Evolutionary conservation across 2,329 filamentous ascomycete species (phyloP).

Genomic region (Pseudonectria foliicola): DNA sequence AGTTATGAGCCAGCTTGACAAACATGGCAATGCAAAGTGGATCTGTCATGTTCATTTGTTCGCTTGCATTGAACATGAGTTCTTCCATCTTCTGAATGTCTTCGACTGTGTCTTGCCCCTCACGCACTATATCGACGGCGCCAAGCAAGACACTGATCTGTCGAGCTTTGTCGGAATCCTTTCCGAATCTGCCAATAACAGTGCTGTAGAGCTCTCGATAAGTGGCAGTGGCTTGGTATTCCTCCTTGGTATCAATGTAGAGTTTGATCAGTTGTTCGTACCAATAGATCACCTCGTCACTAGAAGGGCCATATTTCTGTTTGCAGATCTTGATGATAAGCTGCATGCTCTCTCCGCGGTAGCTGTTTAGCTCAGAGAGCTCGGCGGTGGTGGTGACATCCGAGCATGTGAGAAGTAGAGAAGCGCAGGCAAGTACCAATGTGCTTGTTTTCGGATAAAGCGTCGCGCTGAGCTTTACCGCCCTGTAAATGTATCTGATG

Average conservation of each 20-base stretch:
- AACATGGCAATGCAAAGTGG: constrained; percentile 27
- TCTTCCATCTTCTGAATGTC: constrained; percentile 25
- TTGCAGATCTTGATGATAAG: constrained; percentile 32
- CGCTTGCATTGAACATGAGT: constrained; percentile 29
- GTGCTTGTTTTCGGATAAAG: constrained; percentile 26
- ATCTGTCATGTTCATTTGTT: constrained; percentile 27
- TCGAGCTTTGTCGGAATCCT: constrained; percentile 23
- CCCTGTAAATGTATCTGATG: constrained; percentile 30
- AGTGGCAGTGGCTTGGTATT: constrained; percentile 23
- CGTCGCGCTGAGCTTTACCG: constrained; percentile 23
- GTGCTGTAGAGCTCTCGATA: constrained; percentile 30
- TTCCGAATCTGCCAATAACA: constrained; percentile 24
- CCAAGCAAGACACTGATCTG: constrained; percentile 26
- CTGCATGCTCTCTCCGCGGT: constrained; percentile 31
- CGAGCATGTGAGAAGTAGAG: constrained; percentile 28
- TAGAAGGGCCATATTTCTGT: constrained; percentile 25
- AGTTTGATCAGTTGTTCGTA: constrained; percentile 29
- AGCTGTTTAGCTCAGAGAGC: constrained; percentile 28
- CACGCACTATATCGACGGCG: constrained; percentile 27
- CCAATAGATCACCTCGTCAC: constrained; percentile 31
- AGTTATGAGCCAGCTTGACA: constrained; percentile 27
- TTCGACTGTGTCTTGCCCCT: constrained; percentile 17
- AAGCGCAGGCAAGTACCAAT: constrained; percentile 28
- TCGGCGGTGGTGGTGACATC: constrained; percentile 27
- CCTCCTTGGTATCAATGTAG: constrained; percentile 29